phyloP scores from a whole-genome alignment of 2,329 filamentous ascomycete genomes.

The Fusarium humuli region DNA sequence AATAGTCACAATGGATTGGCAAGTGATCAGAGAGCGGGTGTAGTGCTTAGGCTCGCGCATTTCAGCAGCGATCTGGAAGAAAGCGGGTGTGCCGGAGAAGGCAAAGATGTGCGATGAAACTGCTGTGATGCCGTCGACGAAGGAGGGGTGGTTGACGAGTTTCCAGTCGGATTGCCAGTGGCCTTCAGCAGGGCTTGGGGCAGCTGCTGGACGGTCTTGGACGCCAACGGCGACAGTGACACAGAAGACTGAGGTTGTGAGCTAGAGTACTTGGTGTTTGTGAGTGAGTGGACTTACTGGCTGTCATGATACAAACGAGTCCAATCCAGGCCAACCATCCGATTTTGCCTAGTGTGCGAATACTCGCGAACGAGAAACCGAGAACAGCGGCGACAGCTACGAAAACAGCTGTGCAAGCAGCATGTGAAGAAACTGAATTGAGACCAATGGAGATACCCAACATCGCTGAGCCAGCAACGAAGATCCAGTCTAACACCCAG shows the following conservation, averaged over 20 bases:
- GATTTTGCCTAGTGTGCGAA: constrained; percentile 50
- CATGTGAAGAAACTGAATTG: constrained; percentile 56
- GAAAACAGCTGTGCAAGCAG: constrained; percentile 55
- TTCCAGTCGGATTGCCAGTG: constrained; percentile 49
- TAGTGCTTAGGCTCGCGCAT: constrained; percentile 49
- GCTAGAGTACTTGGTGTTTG: not conserved
- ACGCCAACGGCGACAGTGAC: constrained; percentile 32
- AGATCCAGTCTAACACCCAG: constrained; percentile 21
- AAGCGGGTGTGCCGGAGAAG: constrained; percentile 52
- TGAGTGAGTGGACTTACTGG: constrained; percentile 17
- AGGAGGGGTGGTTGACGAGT: constrained; percentile 47
- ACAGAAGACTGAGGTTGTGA: constrained; percentile 17
- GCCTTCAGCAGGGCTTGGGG: constrained; percentile 15
- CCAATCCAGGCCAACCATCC: constrained; percentile 51
- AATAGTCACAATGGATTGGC: constrained; percentile 45
- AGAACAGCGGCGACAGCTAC: constrained; percentile 51
- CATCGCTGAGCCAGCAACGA: constrained; percentile 38
- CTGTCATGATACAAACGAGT: constrained; percentile 30
- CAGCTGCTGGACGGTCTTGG: constrained; percentile 31
- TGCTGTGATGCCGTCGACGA: constrained; percentile 49
- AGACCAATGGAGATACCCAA: constrained; percentile 54
- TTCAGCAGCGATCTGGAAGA: constrained; percentile 50
- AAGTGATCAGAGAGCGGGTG: constrained; percentile 32
- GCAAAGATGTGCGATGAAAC: constrained; percentile 52
- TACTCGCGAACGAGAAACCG: constrained; percentile 49